phyloP scores from a whole-genome alignment of 2,329 filamentous ascomycete genomes.

The Didymella arachidicola region DNA sequence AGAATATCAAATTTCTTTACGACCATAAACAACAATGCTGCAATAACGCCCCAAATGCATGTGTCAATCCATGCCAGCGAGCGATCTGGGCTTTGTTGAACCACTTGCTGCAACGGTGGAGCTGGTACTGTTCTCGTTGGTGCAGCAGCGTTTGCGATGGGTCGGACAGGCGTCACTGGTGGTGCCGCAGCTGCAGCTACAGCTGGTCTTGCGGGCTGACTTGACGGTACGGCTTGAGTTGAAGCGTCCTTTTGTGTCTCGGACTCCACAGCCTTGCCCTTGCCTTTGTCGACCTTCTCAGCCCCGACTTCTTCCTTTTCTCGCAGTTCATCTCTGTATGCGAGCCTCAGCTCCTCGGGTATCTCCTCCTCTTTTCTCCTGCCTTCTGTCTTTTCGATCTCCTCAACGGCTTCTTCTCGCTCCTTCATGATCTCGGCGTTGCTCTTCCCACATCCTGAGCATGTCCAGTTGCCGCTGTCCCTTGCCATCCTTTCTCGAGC shows the following conservation, averaged over 20 bases:
- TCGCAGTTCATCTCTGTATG: slow-evolving; percentile 75
- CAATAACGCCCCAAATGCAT: slow-evolving; percentile 75
- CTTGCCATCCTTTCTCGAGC: slow-evolving; percentile 74
- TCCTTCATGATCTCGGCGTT: slow-evolving; percentile 79
- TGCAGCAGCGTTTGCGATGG: slow-evolving; percentile 9
- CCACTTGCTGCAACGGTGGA: slow-evolving; percentile 27
- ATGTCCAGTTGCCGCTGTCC: slow-evolving; percentile 72
- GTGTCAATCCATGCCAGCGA: slow-evolving; percentile 81
- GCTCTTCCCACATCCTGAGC: slow-evolving; percentile 71
- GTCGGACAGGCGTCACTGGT: not conserved
- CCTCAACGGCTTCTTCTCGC: slow-evolving; percentile 66
- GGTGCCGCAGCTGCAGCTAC: slow-evolving; percentile 1
- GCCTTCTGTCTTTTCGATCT: slow-evolving; percentile 54
- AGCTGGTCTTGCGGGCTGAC: slow-evolving; percentile 19
- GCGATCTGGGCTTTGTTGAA: slow-evolving; percentile 54
- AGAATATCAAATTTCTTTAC: slow-evolving; percentile 54
- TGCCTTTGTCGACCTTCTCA: slow-evolving; percentile 32
- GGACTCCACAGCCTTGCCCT: slow-evolving; percentile 26
- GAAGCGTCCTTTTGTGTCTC: not conserved
- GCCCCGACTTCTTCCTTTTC: slow-evolving; percentile 40
- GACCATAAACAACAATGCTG: slow-evolving; percentile 75
- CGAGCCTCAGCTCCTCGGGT: slow-evolving; percentile 68
- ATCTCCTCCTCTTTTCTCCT: slow-evolving; percentile 56
- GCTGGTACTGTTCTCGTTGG: slow-evolving; percentile 29
- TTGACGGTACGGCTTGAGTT: not conserved